Base-by-base conservation (phyloP, 1,284 basidiomycete genomes). In the Phellinidium pouzarii region DNA sequence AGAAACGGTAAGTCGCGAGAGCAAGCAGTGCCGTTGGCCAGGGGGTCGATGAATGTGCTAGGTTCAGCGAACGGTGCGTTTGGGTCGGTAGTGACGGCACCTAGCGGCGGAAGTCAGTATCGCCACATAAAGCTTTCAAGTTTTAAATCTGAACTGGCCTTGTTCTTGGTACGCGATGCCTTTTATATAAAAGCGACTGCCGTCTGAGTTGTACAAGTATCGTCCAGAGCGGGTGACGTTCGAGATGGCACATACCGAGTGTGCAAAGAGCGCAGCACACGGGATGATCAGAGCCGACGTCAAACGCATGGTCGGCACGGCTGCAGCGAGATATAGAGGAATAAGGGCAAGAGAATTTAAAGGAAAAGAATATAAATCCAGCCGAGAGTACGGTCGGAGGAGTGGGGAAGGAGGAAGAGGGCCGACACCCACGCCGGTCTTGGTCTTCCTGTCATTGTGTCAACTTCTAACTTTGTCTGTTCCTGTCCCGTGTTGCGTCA, bases 101-200 rank as follows among this genome's bases (percentile, higher is more conserved):
- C 67, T 68, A 46, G 5, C 52, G 3, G 40, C 31, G 25, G 20
- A 17, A n/a, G 31, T 34, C 14, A 50, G 36, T 8, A n/a, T 22
- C 31, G 17, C 17, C 9, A 27, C 12, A 26, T 25, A 11, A 42
- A 40, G 14, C 46, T 51, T 26, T n/a, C 43, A 12, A n/a, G 14
- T 26, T 14, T 20, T 47, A 11, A 46, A 9, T 19, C 64, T n/a
- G 55, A 71, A 56, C 71, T 62, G 60, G 75, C 91, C 92, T 66
- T 92, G 87, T 55, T 83, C 80, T 67, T 95, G 92, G 69, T 96
- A 96, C 22, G 91, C 90, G 53, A 94, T 72, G 53, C 93, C 92
- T 72, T 92, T 94, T 71, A 95, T 88, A 68, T 84, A 94, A 71
- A 94, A 95, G 45, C 93, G 74, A 44, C 66, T 79, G 1, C 88